A percentile compares a stretch with the other conserved stretches of the same genome.
Evolutionary conservation across 2,329 filamentous ascomycete species (phyloP).

Genomic region (Fusarium ramigenum): DNA sequence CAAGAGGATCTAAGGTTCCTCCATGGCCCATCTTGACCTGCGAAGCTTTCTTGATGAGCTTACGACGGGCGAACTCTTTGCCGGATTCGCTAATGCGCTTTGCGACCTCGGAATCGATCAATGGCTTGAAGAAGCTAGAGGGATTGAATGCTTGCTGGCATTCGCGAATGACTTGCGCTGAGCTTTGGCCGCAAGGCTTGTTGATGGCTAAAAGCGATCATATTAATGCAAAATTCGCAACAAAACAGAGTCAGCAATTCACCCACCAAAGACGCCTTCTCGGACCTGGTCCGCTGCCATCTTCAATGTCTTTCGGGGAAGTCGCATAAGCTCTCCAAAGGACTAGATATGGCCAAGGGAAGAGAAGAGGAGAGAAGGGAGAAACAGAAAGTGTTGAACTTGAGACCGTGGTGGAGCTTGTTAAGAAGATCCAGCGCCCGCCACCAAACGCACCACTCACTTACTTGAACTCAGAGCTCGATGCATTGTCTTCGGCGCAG

Average conservation of each 20-base stretch:
- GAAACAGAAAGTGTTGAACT: conserved; percentile 17
- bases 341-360: conserved; percentile 3
- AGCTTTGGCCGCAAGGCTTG: conserved; percentile 88
- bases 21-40: conserved; percentile 96
- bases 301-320: conserved; percentile 49
- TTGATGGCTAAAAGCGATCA: conserved; percentile 74
- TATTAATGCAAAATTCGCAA: conserved; percentile 17
- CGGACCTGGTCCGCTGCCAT: conserved; percentile 64
- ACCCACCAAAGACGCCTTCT: conserved; percentile 68
- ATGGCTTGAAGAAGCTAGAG: conserved; percentile 80
- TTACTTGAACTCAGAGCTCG: neutral
- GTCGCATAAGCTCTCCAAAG: conserved; percentile 45
- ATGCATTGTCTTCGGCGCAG: neutral
- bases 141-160: conserved; percentile 86
- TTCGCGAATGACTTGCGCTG: conserved; percentile 89
- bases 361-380: neutral
- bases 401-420: conserved; percentile 21
- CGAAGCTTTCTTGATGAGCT: conserved; percentile 64
- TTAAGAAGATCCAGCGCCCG: conserved; percentile 24
- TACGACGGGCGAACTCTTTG: conserved; percentile 68
- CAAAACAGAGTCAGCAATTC: conserved; percentile 3
- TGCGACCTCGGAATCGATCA: conserved; percentile 71
- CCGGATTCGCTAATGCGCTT: conserved; percentile 66
- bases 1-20: conserved; percentile 92
- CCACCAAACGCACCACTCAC: conserved; percentile 11